phyloP scores from a whole-genome alignment of 148 eudicot genomes.

The Spergularia bocconei region DNA sequence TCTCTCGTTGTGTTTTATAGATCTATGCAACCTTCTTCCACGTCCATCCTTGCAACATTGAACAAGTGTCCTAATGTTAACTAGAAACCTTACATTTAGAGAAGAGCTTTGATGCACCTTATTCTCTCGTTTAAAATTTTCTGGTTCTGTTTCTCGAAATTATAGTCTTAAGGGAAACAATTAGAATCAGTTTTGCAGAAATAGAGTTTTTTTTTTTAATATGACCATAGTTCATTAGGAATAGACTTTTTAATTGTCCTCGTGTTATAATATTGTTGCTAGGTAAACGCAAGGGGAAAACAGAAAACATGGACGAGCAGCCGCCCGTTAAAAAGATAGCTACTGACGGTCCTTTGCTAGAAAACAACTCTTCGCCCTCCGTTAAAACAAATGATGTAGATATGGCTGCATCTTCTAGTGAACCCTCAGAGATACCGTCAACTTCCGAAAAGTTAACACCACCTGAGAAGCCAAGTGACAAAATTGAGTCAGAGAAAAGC shows the following conservation, averaged over 20 bases:
- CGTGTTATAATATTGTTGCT: conserved; percentile 15
- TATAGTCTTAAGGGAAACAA: too few relatives aligned
- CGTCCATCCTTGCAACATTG: neutral
- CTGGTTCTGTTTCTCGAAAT: too few relatives aligned
- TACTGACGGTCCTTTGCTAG: conserved; percentile 41
- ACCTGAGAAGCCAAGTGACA: conserved; percentile 10
- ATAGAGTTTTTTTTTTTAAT: neutral
- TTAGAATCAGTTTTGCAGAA: too few relatives aligned
- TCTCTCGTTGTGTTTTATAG: neutral
- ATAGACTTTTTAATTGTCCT: neutral
- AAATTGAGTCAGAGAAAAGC: conserved; percentile 22
- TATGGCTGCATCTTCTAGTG: conserved; percentile 23
- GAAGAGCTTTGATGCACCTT: too few relatives aligned
- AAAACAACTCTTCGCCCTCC: conserved; percentile 32
- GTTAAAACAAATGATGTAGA: conserved; percentile 23
- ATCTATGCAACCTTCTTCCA: neutral
- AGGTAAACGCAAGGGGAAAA: conserved; percentile 56
- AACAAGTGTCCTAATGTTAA: too few relatives aligned
- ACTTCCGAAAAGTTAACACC: conserved; percentile 25
- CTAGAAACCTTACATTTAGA: too few relatives aligned
- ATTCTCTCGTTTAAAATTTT: too few relatives aligned
- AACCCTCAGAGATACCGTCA: conserved; percentile 27
- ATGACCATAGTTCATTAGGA: neutral
- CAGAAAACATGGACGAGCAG: conserved; percentile 45
- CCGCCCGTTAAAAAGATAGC: conserved; percentile 43